Base-by-base conservation (phyloP, 2,329 filamentous ascomycete species). In the Dactylella cylindrospora region DNA sequence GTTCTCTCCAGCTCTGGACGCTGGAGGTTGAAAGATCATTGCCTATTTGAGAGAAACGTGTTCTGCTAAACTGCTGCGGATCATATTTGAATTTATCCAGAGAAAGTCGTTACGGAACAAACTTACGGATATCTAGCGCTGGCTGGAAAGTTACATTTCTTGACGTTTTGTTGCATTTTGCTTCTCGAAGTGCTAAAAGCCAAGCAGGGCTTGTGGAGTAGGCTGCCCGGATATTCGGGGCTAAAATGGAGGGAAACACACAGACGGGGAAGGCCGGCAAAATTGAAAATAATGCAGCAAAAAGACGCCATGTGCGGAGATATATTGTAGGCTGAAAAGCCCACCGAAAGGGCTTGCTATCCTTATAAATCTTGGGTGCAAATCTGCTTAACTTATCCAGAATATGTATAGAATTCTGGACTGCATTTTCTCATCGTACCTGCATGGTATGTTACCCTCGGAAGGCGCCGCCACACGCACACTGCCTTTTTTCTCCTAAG, bases 201-300 rank as follows among this genome's bases (percentile, higher is more conserved):
- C n/a, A n/a, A n/a, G n/a, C n/a, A n/a, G n/a, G n/a, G n/a, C 35
- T 13, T 51, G 39, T 22, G 31, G 38, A 17, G 26, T 47, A 36
- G 15, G 7, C 22, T 10, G 36, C 40, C 8, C n/a, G 35, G 47
- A 29, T 53, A 7, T 49, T 61, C 55, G 55, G 55, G 55, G 55
- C 55, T 61, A 61, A 61, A 61, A 39, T 20, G 33, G 17, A 25
- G 32, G 39, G n/a, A n/a, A n/a, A n/a, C n/a, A n/a, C n/a, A n/a
- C n/a, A n/a, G n/a, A n/a, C n/a, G n/a, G n/a, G n/a, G n/a, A n/a
- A n/a, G n/a, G 38, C 55, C 55, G 55, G 55, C 41, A 61, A 36
- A 61, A 61, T 60, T 60, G 46, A 52, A 57, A 46, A 35, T n/a
- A n/a, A n/a, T 47, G 46, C 40, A 60, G 40, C 55, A 40, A 49